phyloP scores from a whole-genome alignment of 305 asterid species.

The Rubia balearica region DNA sequence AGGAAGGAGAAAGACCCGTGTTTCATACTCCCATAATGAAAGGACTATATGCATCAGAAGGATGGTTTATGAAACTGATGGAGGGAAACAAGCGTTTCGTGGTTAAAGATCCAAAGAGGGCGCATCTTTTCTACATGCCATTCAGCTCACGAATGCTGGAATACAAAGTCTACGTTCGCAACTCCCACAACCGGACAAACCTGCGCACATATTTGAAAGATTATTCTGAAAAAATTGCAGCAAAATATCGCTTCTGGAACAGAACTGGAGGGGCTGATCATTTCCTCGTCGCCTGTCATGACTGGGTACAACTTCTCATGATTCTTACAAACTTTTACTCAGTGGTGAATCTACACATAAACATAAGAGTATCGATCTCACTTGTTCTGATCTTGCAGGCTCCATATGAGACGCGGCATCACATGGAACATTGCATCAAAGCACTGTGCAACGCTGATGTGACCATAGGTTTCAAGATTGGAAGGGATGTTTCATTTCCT shows the following conservation, averaged over 20 bases:
- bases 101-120: constrained; percentile 70
- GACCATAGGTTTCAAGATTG: constrained; percentile 72
- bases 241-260: constrained; percentile 80
- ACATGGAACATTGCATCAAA: constrained; percentile 88
- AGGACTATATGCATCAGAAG: constrained; percentile 90
- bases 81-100: constrained; percentile 56
- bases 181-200: constrained; percentile 75
- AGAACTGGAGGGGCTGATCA: constrained; percentile 97
- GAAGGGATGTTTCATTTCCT: constrained; percentile 74
- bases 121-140: constrained; percentile 88
- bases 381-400: constrained; percentile 38
- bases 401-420: constrained; percentile 75
- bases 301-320: constrained; percentile 47
- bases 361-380: too few species aligned
- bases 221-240: constrained; percentile 67
- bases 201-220: constrained; percentile 62
- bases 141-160: constrained; percentile 80
- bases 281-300: constrained; percentile 94
- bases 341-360: not conserved
- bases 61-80: constrained; percentile 97
- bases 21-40: constrained; percentile 82
- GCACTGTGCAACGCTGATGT: constrained; percentile 86
- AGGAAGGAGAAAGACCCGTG: constrained; percentile 78
- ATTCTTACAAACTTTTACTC: not conserved
- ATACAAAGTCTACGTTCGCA: constrained; percentile 54